These are phyloP conservation scores for Xerocomellus chrysenteron DNA, from an alignment of 768 basidiomycete species.

Conservation along the genomic window DNA sequence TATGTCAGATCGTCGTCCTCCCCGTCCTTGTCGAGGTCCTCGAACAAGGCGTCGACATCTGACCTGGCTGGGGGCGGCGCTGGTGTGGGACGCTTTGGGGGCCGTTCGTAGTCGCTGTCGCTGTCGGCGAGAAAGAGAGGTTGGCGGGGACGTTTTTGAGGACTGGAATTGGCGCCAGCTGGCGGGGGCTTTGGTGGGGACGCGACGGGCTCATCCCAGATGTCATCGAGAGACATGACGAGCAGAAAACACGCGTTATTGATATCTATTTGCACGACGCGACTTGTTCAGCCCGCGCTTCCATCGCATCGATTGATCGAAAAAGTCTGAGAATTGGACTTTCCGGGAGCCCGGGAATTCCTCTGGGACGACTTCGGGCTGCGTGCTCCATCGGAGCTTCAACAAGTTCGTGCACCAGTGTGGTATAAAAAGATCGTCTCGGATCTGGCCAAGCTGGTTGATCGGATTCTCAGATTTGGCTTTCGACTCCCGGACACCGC, in stretches of 20 bases:
- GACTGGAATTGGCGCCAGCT: slow-evolving; percentile 14
- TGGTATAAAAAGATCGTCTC: no score
- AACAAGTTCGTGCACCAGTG: no score
- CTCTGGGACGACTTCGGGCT: no score
- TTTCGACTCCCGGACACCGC: no score
- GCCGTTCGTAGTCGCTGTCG: slow-evolving; percentile 40
- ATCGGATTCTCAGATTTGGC: no score
- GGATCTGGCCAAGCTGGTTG: no score
- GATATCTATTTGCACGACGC: slow-evolving; percentile 20
- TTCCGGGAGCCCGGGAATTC: no score
- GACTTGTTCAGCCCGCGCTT: neutral
- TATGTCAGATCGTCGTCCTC: slow-evolving; percentile 43
- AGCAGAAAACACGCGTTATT: slow-evolving; percentile 27
- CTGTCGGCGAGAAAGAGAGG: slow-evolving; percentile 59
- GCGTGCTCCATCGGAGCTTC: no score
- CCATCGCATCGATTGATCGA: no score
- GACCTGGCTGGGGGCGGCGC: slow-evolving; percentile 16
- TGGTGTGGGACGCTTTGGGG: slow-evolving; percentile 25
- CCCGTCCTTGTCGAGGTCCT: slow-evolving; percentile 48
- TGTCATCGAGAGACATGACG: slow-evolving; percentile 47
- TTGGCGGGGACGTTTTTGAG: slow-evolving; percentile 35
- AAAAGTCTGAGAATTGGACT: no score
- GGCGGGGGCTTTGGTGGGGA: slow-evolving; percentile 21
- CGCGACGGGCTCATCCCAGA: slow-evolving; percentile 57
- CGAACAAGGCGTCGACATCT: slow-evolving; percentile 45